Conservation (phyloP, 495 filamentous ascomycete genomes). For the Lasiosphaeria hispida region DNA sequence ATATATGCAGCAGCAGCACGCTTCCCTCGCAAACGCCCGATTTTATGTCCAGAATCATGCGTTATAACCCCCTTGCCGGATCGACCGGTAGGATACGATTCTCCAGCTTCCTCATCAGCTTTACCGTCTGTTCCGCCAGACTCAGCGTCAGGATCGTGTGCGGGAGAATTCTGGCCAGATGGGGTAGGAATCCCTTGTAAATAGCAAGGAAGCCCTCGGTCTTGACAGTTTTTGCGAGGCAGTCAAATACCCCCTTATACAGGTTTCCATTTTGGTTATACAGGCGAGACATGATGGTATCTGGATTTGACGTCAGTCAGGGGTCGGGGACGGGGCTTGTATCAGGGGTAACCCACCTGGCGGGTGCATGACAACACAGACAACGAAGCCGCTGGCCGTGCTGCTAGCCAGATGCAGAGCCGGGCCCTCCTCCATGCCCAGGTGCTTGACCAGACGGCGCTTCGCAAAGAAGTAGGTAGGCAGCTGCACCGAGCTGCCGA, state of each 20-base stretch:
- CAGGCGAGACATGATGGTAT: conserved; percentile 97
- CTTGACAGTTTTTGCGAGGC: conserved; percentile 81
- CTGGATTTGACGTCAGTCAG: conserved; percentile 40
- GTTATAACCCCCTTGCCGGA: background rate
- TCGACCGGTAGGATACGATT: conserved; percentile 51
- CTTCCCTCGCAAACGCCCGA: conserved; percentile 1
- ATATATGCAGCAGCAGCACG: background rate
- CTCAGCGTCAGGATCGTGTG: conserved; percentile 93
- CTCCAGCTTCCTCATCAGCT: conserved; percentile 77
- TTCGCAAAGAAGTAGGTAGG: conserved; percentile 99
- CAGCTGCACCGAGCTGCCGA: conserved; percentile 91
- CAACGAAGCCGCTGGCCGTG: conserved; percentile 88
- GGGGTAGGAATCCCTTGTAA: conserved; percentile 97
- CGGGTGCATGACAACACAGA: conserved; percentile 97
- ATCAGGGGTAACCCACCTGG: conserved; percentile 59
- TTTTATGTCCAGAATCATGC: background rate
- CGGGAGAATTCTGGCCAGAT: conserved; percentile 88
- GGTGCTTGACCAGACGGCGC: conserved; percentile 70
- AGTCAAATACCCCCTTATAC: conserved; percentile 90
- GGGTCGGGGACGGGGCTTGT: background rate
- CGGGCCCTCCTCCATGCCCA: conserved; percentile 90
- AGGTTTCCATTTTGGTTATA: conserved; percentile 99
- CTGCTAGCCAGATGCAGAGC: conserved; percentile 85
- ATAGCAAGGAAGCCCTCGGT: conserved; percentile 91
- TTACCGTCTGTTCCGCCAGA: conserved; percentile 96